Base-by-base conservation (phyloP, 2,329 filamentous ascomycete species). In the Pestalotiopsis sp. region DNA sequence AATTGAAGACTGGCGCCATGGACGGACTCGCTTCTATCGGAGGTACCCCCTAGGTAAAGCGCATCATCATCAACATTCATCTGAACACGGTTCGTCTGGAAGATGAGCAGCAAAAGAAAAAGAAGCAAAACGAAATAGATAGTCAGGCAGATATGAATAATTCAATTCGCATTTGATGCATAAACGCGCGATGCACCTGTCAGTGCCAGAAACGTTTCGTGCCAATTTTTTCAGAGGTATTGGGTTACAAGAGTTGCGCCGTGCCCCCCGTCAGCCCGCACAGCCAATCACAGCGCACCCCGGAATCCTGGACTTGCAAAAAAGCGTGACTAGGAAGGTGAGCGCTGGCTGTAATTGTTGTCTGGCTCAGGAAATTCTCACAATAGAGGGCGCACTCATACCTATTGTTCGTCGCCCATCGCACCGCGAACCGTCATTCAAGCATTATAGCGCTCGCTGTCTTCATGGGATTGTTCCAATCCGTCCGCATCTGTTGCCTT, bases 291-390 rank as follows among this genome's bases (percentile, higher is more conserved):
- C 38, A 26, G 20, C 35, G 22, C 9, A 30, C 11, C 48, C 40
- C 26, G 11, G 44, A 38, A 30, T 44, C 52, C 22, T 66, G 24
- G 39, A 57, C 64, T 40, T 58, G 64, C 64, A 35, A 66, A 66
- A 66, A 66, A 66, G 64, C 64, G 64, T 66, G 64, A 66, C 64
- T 66, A 66, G 57, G 65, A 67, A 64, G 66, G 60, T 64, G 64
- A 67, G 66, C 64, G 67, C 65, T 68, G 59, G 69, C 67, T 70
- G 69, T 74, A 72, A 73, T 73, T 72, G 70, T 70, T 72, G 69
- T 60, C 72, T 72, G 71, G 70, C 65, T 67, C 67, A 73, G 74
- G 30, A 76, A 77, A 76, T 76, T 75, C 74, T 75, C 70, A 76
- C 72, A 71, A 73, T 64, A 71, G 75, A 73, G 2, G 70, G 67